These are phyloP conservation scores for Penicillium hordei DNA, from an alignment of 2,329 filamentous ascomycete species.

Conservation along the genomic window DNA sequence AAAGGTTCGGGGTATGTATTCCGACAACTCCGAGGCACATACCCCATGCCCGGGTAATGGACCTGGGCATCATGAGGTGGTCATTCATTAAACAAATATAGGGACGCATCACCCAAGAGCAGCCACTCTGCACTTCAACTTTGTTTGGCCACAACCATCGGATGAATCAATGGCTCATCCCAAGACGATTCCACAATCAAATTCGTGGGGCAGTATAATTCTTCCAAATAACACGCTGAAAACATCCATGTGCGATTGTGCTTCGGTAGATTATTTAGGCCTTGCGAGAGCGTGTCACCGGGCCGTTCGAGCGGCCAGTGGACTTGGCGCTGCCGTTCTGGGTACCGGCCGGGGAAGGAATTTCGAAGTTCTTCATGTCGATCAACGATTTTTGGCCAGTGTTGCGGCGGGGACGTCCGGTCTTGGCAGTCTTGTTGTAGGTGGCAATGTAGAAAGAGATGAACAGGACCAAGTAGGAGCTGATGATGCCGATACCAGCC, in stretches of 20 bases:
- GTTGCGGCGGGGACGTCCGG: conserved; percentile 47
- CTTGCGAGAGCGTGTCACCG: conserved; percentile 49
- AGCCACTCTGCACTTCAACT: conserved; percentile 14
- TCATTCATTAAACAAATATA: conserved; percentile 32
- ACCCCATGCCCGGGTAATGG: conserved; percentile 20
- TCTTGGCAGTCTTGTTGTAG: conserved; percentile 68
- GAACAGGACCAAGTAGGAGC: conserved; percentile 95
- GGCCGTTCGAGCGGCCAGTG: conserved; percentile 44
- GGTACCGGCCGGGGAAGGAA: conserved; percentile 44
- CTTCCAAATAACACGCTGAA: conserved; percentile 1
- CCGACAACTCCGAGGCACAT: conserved; percentile 18
- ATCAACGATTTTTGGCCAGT: conserved; percentile 83
- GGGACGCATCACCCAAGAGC: conserved; percentile 20
- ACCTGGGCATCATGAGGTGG: conserved; percentile 27
- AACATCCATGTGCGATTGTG: not conserved
- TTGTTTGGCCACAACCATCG: conserved; percentile 3
- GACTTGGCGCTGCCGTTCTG: conserved; percentile 35
- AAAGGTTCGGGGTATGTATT: conserved; percentile 7
- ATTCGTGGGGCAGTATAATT: not conserved
- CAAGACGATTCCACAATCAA: conserved; percentile 1
- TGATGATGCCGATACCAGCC: conserved; percentile 85
- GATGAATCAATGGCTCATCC: conserved; percentile 1
- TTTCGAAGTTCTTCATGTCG: conserved; percentile 74
- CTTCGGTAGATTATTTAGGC: conserved; percentile 35
- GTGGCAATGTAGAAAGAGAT: conserved; percentile 98